These are phyloP conservation scores for Aspergillus versicolor DNA, from an alignment of 2,329 filamentous ascomycete species.

Conservation along the genomic window DNA sequence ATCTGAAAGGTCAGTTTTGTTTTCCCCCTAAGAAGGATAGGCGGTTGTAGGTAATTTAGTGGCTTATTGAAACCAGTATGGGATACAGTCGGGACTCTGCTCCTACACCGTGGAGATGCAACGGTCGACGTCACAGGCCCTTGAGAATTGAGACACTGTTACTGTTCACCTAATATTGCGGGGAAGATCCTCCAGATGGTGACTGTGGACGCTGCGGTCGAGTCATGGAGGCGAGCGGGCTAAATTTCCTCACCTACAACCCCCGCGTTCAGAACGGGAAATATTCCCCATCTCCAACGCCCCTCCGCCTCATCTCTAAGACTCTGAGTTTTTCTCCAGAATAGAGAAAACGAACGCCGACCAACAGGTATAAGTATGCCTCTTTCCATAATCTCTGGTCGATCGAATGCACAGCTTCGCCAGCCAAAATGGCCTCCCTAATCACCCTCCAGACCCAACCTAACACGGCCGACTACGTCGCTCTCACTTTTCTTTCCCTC, in stretches of 20 bases:
- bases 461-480: constrained; percentile 34
- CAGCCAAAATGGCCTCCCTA: constrained; percentile 6
- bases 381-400: not conserved
- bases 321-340: too few species aligned
- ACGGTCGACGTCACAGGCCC: too few species aligned
- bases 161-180: too few species aligned
- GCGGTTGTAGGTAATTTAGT: too few species aligned
- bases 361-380: not conserved
- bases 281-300: constrained; percentile 6
- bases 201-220: not conserved
- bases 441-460: constrained; percentile 18
- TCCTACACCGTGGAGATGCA: too few species aligned
- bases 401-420: too few species aligned
- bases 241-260: constrained; percentile 15
- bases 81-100: too few species aligned
- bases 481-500: constrained; percentile 37
- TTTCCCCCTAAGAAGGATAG: too few species aligned
- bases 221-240: constrained; percentile 5
- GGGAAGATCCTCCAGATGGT: not conserved
- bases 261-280: constrained; percentile 7
- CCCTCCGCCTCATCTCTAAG: not conserved
- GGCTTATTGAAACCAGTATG: too few species aligned
- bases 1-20: too few species aligned
- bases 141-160: too few species aligned
- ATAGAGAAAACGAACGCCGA: too few species aligned